A percentile compares a stretch with the other conserved stretches of the same genome.
Conservation (phyloP, 2,329 filamentous ascomycete genomes). For the Coniochaeta ligniaria region DNA sequence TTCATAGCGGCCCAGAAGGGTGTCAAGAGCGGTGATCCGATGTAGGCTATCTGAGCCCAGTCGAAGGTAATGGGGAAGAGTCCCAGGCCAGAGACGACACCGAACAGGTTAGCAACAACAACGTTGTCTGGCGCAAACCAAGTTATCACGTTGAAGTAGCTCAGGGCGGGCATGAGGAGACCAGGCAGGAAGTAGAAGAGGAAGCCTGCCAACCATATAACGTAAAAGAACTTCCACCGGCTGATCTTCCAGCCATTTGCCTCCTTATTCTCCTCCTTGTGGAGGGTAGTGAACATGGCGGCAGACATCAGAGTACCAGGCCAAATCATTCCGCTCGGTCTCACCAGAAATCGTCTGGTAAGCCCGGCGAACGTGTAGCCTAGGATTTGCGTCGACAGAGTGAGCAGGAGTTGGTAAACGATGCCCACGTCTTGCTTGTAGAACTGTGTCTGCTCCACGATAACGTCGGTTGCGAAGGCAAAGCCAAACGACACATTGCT, state of each 20-base stretch:
- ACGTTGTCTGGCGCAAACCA: constrained; percentile 85
- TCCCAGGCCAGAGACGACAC: constrained; percentile 75
- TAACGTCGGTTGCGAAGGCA: constrained; percentile 83
- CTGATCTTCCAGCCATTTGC: constrained; percentile 79
- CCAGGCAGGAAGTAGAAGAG: constrained; percentile 82
- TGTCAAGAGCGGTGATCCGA: constrained; percentile 75
- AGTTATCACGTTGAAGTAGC: constrained; percentile 83
- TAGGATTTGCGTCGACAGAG: constrained; percentile 77
- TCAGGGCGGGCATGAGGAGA: constrained; percentile 73
- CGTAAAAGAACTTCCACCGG: constrained; percentile 76
- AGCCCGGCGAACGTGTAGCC: constrained; percentile 83
- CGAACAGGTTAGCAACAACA: constrained; percentile 81
- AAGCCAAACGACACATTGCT: constrained; percentile 88
- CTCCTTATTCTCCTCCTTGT: constrained; percentile 75
- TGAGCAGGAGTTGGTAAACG: constrained; percentile 73
- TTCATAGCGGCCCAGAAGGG: constrained; percentile 86
- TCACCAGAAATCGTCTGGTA: constrained; percentile 72
- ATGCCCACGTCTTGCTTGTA: constrained; percentile 76
- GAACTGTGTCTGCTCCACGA: constrained; percentile 84
- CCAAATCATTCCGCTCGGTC: constrained; percentile 88
- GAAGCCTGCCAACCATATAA: constrained; percentile 64
- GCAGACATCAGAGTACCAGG: constrained; percentile 82
- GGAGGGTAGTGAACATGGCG: constrained; percentile 81
- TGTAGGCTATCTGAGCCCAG: constrained; percentile 85
- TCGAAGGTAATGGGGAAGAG: constrained; percentile 84